These are phyloP conservation scores for Pichia nakasei DNA, from an alignment of 805 yeast genomes.

Conservation along the genomic window DNA sequence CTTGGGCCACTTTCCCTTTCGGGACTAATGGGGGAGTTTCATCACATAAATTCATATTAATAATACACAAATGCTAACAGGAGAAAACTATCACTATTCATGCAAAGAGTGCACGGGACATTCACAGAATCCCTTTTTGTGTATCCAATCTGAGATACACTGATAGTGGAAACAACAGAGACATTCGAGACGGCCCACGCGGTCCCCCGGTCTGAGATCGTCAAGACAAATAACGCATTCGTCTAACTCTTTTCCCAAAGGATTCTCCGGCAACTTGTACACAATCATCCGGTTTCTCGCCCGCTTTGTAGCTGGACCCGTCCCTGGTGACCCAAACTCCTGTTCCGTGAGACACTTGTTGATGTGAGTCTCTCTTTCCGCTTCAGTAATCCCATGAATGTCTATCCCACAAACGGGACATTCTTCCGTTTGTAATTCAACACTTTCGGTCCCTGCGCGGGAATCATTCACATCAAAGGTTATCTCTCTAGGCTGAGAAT, in stretches of 20 bases:
- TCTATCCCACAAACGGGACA: conserved; percentile 38
- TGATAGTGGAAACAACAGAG: conserved; percentile 87
- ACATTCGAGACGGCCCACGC: conserved; percentile 88
- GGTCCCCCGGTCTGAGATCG: conserved; percentile 75
- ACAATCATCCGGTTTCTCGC: conserved; percentile 78
- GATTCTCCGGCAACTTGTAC: conserved; percentile 40
- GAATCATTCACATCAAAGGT: conserved; percentile 5
- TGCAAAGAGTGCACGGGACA: conserved; percentile 75
- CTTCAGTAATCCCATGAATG: conserved; percentile 13
- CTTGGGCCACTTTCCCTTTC: too few relatives aligned
- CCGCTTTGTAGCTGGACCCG: conserved; percentile 26
- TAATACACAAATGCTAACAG: too few relatives aligned
- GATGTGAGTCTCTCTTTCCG: conserved; percentile 56
- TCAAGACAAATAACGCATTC: conserved; percentile 96
- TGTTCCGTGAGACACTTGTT: conserved; percentile 54
- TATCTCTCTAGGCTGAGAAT: conserved; percentile 11
- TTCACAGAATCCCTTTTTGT: conserved; percentile 72
- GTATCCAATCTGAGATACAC: conserved; percentile 89
- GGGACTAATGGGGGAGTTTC: too few relatives aligned
- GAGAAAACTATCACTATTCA: too few relatives aligned
- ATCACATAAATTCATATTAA: too few relatives aligned
- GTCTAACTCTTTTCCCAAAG: conserved; percentile 32
- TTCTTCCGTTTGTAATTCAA: conserved; percentile 24
- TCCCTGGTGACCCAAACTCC: conserved; percentile 50
- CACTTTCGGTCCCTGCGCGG: not conserved